Evolutionary conservation across 148 eudicot species (phyloP).

Genomic region (Pharnaceum exiguum): DNA sequence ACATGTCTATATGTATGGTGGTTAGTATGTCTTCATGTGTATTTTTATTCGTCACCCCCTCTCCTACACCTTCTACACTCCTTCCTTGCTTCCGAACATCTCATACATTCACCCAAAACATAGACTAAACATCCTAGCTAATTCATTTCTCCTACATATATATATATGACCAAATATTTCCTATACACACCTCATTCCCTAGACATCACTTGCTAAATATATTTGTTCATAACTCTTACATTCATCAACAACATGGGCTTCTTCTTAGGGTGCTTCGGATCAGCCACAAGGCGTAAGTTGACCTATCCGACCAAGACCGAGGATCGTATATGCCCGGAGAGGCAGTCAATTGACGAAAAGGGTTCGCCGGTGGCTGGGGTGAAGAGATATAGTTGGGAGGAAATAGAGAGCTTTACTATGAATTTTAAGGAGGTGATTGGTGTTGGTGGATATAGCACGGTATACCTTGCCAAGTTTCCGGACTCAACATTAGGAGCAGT

Average conservation of each 20-base stretch:
- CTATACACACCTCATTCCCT: neutral
- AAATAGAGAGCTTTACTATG: constrained; percentile 32
- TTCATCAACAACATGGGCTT: constrained; percentile 22
- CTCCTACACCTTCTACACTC: constrained; percentile 22
- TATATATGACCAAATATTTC: constrained; percentile 11
- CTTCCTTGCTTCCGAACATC: constrained; percentile 20
- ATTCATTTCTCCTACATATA: constrained; percentile 12
- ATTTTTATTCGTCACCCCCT: constrained; percentile 16
- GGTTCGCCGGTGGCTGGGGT: constrained; percentile 3
- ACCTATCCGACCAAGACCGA: neutral
- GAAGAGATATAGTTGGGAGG: constrained; percentile 57
- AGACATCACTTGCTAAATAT: neutral
- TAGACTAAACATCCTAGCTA: neutral
- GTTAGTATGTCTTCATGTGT: constrained; percentile 18
- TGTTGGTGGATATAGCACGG: constrained; percentile 72
- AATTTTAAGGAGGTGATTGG: constrained; percentile 55
- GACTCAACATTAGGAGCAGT: constrained; percentile 47
- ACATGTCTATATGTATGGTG: constrained; percentile 24
- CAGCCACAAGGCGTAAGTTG: neutral
- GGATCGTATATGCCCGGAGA: constrained; percentile 20
- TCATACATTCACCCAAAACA: constrained; percentile 2
- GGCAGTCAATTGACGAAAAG: neutral
- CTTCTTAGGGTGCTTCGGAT: constrained; percentile 22
- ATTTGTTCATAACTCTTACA: neutral
- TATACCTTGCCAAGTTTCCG: constrained; percentile 56